Evolutionary conservation across 2,329 filamentous ascomycete species (phyloP), one percentile per base, ranked within the genome.

Genomic region (Ophiostoma quercus): DNA sequence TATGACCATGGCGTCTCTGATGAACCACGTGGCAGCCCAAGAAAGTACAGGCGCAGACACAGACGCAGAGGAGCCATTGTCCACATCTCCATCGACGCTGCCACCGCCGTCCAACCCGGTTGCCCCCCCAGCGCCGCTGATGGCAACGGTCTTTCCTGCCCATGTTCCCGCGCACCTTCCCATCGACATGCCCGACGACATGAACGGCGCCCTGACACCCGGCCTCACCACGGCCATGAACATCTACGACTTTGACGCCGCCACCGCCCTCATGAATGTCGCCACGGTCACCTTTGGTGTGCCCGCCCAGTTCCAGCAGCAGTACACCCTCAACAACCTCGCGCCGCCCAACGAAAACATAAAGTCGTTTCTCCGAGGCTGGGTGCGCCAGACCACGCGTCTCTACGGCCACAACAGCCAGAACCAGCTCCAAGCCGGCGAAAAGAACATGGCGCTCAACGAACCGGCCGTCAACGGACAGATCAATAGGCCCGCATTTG

Each of bases 381-480:
- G 68, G 65, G 25, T 41, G 11, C 65, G n/a, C 9, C 39, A 47
- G 22, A 32, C 62, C 51, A 19, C 14, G 25, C 34, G 1, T 62
- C 8, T 34, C 8, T 34, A 34, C 34, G 34, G 34, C 34, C 34
- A 34, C 5, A 34, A 34, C 34, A 8, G 34, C 34, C 34, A 34
- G 34, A 34, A 34, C 34, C 34, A 34, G 34, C 34, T 6, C 63
- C 1, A 47, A n/a, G 51, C 7, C 8, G 8, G 39, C 51, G 63
- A 34, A n/a, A 43, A 32, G 29, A 25, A 12, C 9, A 66, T 39
- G 8, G 25, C 37, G 7, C 12, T 51, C 34, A 32, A 34, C 5
- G 51, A 66, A 3, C 25, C 75, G 67, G 77, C 78, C 71, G 76
- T 78, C 41, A 72, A 75, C n/a, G 68, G 73, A 41, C 73, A 79